Conservation (phyloP, 73 alveolate genomes). For the Uronychia setigera region DNA sequence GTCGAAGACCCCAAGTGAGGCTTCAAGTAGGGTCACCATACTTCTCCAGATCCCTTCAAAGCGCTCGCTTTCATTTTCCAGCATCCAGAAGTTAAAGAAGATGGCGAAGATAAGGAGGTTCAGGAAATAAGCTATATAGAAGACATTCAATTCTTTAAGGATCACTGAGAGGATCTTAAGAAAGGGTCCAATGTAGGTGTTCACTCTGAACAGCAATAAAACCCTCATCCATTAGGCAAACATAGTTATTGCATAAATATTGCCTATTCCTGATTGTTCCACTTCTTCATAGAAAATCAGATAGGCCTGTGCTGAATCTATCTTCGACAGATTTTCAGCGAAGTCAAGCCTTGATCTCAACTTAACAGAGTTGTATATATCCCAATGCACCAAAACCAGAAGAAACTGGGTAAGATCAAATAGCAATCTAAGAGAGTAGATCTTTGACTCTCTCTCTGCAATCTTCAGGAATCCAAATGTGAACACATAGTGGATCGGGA, state of each 20-base stretch:
- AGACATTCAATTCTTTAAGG: neutral
- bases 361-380: too few species aligned
- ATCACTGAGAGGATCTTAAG: neutral
- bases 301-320: too few species aligned
- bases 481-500: conserved; percentile 1
- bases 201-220: neutral
- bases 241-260: neutral
- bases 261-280: too few species aligned
- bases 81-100: too few species aligned
- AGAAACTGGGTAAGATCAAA: neutral
- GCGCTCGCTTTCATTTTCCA: too few species aligned
- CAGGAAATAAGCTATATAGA: too few species aligned
- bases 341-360: too few species aligned
- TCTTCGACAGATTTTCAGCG: neutral
- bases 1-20: conserved; percentile 3
- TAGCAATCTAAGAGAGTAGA: neutral
- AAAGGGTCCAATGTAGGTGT: neutral
- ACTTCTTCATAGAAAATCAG: too few species aligned
- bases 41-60: neutral
- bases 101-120: too few species aligned
- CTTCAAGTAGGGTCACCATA: neutral
- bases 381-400: neutral
- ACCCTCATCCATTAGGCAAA: conserved; percentile 2
- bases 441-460: neutral
- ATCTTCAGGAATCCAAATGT: neutral